Evolutionary conservation across 2,329 filamentous ascomycete species (phyloP).

Genomic region (Claviceps pazoutovae): DNA sequence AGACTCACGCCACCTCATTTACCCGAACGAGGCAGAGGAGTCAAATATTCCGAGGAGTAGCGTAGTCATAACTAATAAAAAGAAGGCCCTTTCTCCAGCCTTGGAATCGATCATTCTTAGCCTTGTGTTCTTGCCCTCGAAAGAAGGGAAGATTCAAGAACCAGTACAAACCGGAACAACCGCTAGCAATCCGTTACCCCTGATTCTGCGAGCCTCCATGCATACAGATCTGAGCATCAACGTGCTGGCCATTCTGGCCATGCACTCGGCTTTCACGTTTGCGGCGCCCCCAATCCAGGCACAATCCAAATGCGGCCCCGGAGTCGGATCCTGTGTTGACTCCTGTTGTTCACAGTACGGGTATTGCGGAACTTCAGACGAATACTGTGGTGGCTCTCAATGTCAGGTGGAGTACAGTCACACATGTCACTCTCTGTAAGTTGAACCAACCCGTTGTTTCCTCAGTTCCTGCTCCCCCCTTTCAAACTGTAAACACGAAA

Average conservation of each 20-base stretch:
- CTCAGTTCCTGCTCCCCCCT: not conserved
- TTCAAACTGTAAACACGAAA: no score
- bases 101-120: not conserved
- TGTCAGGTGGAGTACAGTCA: slow-evolving; percentile 27
- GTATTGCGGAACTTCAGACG: slow-evolving; percentile 21
- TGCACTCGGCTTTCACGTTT: not conserved
- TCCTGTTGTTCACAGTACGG: slow-evolving; percentile 24
- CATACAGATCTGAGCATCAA: not conserved
- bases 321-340: slow-evolving; percentile 21
- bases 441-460: not conserved
- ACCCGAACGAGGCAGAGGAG: not conserved
- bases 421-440: slow-evolving; percentile 28
- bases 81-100: not conserved
- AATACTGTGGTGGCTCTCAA: slow-evolving; percentile 23
- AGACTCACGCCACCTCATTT: not conserved
- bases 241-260: not conserved
- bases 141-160: not conserved
- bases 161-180: no score
- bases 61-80: not conserved
- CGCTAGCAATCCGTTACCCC: no score
- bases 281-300: not conserved
- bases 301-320: slow-evolving; percentile 17
- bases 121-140: not conserved
- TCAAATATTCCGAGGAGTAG: not conserved
- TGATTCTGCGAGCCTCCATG: not conserved